Conservation (phyloP, 768 basidiomycete genomes). For the Suillus variegatus region DNA sequence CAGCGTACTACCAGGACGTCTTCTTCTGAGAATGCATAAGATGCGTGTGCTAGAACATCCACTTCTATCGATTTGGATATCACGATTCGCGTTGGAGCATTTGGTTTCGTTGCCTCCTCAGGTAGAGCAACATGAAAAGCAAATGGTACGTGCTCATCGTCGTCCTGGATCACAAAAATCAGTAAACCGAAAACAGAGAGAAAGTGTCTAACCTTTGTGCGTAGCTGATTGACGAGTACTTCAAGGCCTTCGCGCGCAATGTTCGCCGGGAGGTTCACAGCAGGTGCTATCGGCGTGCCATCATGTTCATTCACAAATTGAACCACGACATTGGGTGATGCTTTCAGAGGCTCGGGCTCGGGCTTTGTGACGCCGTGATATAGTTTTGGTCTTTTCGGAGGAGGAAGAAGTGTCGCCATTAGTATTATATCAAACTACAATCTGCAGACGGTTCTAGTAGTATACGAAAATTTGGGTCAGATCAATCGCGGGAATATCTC, state of each 20-base stretch:
- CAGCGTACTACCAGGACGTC: conserved; percentile 87
- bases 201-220: conserved; percentile 57
- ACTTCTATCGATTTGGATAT: conserved; percentile 82
- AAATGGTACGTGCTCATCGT: conserved; percentile 91
- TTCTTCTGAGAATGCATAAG: conserved; percentile 76
- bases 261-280: conserved; percentile 88
- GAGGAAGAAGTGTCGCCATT: conserved; percentile 87
- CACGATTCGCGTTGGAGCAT: conserved; percentile 72
- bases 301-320: conserved; percentile 93
- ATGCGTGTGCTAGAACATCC: conserved; percentile 76
- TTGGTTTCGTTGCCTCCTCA: conserved; percentile 47
- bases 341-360: conserved; percentile 45
- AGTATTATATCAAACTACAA: not conserved
- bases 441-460: not conserved
- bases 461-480: not conserved
- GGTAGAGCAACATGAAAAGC: conserved; percentile 84
- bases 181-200: not conserved
- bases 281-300: conserved; percentile 77
- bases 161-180: conserved; percentile 24
- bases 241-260: conserved; percentile 83
- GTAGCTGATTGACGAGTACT: conserved; percentile 84
- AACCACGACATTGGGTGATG: conserved; percentile 75
- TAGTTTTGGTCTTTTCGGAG: conserved; percentile 84
- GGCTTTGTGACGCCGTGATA: conserved; percentile 76
- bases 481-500: not conserved